These are phyloP conservation scores for Termitomyces sp. DNA, from an alignment of 1,284 basidiomycete genomes.

Conservation along the genomic window DNA sequence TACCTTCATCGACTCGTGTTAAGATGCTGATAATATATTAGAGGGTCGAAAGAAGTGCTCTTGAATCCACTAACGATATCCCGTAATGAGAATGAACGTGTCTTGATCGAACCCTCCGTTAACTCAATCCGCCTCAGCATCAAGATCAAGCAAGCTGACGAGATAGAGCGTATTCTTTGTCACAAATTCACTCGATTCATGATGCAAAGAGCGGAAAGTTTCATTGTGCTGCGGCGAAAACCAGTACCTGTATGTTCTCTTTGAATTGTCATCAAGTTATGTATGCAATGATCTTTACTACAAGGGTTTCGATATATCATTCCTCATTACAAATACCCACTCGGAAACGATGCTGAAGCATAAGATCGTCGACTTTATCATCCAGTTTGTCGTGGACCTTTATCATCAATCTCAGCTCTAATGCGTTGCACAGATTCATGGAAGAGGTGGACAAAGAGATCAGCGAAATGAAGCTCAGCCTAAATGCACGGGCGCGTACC, in stretches of 20 bases:
- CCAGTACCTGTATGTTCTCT: slow-evolving; percentile 68
- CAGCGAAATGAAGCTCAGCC: slow-evolving; percentile 84
- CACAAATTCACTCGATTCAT: slow-evolving; percentile 99
- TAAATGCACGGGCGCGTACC: slow-evolving; percentile 95
- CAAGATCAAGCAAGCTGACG: slow-evolving; percentile 99
- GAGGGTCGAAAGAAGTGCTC: slow-evolving; percentile 89
- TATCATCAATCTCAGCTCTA: not conserved
- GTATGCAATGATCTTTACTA: slow-evolving; percentile 5
- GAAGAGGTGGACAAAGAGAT: slow-evolving; percentile 95
- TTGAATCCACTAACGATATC: slow-evolving; percentile 92
- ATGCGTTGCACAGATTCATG: slow-evolving; percentile 70
- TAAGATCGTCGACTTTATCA: slow-evolving; percentile 99
- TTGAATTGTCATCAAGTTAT: not conserved
- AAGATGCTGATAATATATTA: slow-evolving; percentile 26
- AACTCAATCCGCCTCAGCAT: slow-evolving; percentile 97
- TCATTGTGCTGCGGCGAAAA: slow-evolving; percentile 92
- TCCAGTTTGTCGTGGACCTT: slow-evolving; percentile 59
- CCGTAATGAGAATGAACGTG: slow-evolving; percentile 94
- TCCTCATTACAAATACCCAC: slow-evolving; percentile 97
- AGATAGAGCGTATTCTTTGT: slow-evolving; percentile 95
- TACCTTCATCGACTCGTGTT: not conserved
- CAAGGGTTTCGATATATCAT: slow-evolving; percentile 97
- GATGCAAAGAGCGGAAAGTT: slow-evolving; percentile 97
- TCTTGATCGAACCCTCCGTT: slow-evolving; percentile 94
- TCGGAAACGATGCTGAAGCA: slow-evolving; percentile 98